Percentiles rank a stretch among this genome's conserved stretches.
These are phyloP conservation scores for Potentilla sterilis DNA, from an alignment of 306 rosid genomes.

Conservation along the genomic window DNA sequence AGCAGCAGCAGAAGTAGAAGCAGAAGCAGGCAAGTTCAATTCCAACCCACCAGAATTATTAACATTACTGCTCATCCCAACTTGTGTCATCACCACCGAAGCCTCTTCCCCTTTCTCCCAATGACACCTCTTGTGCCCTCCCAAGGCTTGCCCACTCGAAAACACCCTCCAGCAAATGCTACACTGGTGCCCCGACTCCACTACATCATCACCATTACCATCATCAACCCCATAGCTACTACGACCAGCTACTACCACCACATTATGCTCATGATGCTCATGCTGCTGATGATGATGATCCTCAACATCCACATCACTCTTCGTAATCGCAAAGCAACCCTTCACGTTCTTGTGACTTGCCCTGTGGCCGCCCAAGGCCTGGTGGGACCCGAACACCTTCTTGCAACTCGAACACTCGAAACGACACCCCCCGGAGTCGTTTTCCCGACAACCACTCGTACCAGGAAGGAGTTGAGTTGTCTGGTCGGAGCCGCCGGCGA, in stretches of 20 bases:
- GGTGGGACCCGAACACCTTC: conserved; percentile 74
- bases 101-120: conserved; percentile 52
- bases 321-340: conserved; percentile 61
- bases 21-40: conserved; percentile 64
- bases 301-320: conserved; percentile 17
- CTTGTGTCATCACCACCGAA: background rate
- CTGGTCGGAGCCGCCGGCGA: conserved; percentile 34
- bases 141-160: conserved; percentile 61
- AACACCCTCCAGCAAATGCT: conserved; percentile 54
- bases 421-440: conserved; percentile 3
- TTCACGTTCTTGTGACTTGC: conserved; percentile 73
- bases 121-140: conserved; percentile 67
- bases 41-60: conserved; percentile 25
- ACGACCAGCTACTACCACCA: background rate
- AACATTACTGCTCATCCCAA: background rate
- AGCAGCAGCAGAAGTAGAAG: conserved; percentile 39
- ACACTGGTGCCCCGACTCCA: conserved; percentile 44
- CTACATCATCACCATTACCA: background rate
- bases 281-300: background rate
- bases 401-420: conserved; percentile 78
- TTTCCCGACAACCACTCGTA: background rate
- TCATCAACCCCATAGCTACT: conserved; percentile 15
- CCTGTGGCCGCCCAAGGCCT: conserved; percentile 79
- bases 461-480: background rate
- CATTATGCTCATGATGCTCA: background rate